phyloP scores from a whole-genome alignment of 495 filamentous ascomycete species.

The Polyplosphaeria fusca region DNA sequence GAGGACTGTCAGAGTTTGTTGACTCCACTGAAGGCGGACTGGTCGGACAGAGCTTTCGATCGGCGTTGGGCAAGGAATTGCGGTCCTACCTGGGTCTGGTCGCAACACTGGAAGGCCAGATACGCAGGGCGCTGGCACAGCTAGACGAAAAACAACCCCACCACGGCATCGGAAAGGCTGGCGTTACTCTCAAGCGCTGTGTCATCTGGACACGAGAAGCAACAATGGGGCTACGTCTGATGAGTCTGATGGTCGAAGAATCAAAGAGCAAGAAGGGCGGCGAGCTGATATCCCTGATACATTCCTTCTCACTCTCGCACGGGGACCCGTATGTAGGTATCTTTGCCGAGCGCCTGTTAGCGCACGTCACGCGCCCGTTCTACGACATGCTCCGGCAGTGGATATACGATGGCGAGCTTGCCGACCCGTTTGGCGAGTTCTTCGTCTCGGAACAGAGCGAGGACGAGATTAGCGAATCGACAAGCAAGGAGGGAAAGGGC shows the following conservation, averaged over 20 bases:
- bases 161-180: conserved; percentile 72
- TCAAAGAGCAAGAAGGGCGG: conserved; percentile 83
- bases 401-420: conserved; percentile 98
- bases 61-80: conserved; percentile 79
- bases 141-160: conserved; percentile 62
- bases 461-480: conserved; percentile 47
- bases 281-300: conserved; percentile 89
- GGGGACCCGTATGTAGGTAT: conserved; percentile 92
- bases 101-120: conserved; percentile 90
- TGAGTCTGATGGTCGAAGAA: conserved; percentile 92
- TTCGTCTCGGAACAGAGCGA: conserved; percentile 80
- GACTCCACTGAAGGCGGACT: conserved; percentile 68
- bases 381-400: conserved; percentile 94
- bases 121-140: conserved; percentile 70
- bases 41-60: conserved; percentile 89
- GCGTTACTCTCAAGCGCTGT: conserved; percentile 94
- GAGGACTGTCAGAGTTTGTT: conserved; percentile 73
- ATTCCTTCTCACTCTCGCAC: conserved; percentile 87
- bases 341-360: conserved; percentile 88
- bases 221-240: conserved; percentile 90
- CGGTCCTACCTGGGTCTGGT: conserved; percentile 90
- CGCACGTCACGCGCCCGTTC: conserved; percentile 91
- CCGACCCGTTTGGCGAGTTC: conserved; percentile 93
- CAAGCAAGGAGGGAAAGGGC: conserved; percentile 39
- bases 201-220: conserved; percentile 97